These are phyloP conservation scores for Tuber magnatum DNA, from an alignment of 495 filamentous ascomycete species.

Conservation along the genomic window DNA sequence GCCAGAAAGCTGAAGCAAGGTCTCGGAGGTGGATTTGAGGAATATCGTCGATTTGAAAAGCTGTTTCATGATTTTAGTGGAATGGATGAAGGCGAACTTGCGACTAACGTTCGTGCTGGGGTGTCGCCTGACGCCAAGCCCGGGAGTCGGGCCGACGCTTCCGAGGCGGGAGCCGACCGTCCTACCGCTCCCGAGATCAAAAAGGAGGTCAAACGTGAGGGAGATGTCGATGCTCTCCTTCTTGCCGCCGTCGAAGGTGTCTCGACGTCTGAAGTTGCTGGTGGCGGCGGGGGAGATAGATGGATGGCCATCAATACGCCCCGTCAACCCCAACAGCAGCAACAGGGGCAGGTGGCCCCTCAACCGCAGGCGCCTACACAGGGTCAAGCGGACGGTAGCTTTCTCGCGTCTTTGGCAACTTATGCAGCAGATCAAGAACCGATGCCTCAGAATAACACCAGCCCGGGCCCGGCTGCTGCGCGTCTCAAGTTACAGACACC, in stretches of 20 bases:
- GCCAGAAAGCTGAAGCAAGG: constrained; percentile 40
- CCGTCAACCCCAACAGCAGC: constrained; percentile 20
- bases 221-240: constrained; percentile 32
- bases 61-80: constrained; percentile 53
- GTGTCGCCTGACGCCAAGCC: constrained; percentile 41
- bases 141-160: constrained; percentile 32
- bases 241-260: constrained; percentile 22
- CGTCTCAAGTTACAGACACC: constrained; percentile 44
- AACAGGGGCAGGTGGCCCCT: constrained; percentile 12
- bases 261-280: neutral
- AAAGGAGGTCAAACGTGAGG: constrained; percentile 41
- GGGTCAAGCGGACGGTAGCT: constrained; percentile 22
- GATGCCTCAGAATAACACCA: constrained; percentile 36
- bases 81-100: constrained; percentile 42
- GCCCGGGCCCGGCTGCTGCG: constrained; percentile 47
- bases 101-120: constrained; percentile 43
- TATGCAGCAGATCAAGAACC: constrained; percentile 44
- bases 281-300: constrained; percentile 24
- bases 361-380: constrained; percentile 13
- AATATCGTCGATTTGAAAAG: constrained; percentile 52
- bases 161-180: constrained; percentile 44
- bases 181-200: constrained; percentile 47
- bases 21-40: constrained; percentile 59
- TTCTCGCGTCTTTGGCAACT: constrained; percentile 45
- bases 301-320: constrained; percentile 42